phyloP scores from a whole-genome alignment of 331 rosid genomes.

The Erythrophleum ivorense region DNA sequence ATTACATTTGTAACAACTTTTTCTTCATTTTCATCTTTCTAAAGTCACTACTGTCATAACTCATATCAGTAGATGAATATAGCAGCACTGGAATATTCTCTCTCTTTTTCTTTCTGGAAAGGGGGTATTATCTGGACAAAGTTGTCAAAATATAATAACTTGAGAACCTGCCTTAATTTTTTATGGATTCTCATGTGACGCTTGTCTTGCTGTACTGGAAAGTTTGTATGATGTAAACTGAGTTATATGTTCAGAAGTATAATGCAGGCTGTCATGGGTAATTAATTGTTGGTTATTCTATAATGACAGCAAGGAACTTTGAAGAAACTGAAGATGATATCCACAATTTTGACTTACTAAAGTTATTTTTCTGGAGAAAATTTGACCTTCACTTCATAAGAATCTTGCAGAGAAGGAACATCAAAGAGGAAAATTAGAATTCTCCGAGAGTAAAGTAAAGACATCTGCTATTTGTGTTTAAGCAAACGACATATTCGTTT shows the following conservation, averaged over 20 bases:
- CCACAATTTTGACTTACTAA: too few relatives aligned
- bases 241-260: not conserved
- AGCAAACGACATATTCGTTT: slow-evolving; percentile 2
- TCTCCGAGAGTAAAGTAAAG: not conserved
- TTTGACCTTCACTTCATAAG: too few relatives aligned
- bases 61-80: not conserved
- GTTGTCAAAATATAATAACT: not conserved
- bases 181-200: not conserved
- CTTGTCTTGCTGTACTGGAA: not conserved
- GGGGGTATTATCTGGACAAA: not conserved
- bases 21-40: not conserved
- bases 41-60: not conserved
- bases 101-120: not conserved
- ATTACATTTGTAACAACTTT: not conserved
- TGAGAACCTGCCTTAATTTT: not conserved
- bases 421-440: not conserved
- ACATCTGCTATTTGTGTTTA: slow-evolving; percentile 1
- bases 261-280: not conserved
- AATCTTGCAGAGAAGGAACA: too few relatives aligned
- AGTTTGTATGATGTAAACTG: not conserved
- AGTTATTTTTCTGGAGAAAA: too few relatives aligned
- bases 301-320: not conserved
- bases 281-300: not conserved
- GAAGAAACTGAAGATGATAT: too few relatives aligned
- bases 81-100: not conserved